A percentile compares a stretch with the other conserved stretches of the same genome.
Evolutionary conservation across 305 asterid genomes (phyloP).

Genomic region (Fraxinus sp.): DNA sequence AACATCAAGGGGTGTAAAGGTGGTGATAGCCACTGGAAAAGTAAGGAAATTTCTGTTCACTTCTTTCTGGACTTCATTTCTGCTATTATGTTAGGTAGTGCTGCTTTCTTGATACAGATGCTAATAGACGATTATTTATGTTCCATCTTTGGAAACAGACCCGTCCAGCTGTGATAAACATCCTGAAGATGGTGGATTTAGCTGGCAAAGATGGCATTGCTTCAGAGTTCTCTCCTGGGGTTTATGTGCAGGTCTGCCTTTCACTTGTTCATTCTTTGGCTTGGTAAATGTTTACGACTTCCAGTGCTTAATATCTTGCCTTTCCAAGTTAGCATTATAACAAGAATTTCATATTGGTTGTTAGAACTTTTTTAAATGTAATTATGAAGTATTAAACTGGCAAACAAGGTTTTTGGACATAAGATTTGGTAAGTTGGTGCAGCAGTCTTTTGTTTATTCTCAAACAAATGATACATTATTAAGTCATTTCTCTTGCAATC

Average conservation of each 20-base stretch:
- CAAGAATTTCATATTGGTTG: conserved; percentile 9
- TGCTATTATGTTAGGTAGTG: conserved; percentile 22
- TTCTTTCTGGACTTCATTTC: conserved; percentile 16
- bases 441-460: not conserved
- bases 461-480: not conserved
- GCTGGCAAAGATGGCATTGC: conserved; percentile 76
- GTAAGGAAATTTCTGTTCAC: conserved; percentile 36
- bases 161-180: conserved; percentile 77
- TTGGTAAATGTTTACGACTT: not conserved
- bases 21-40: conserved; percentile 97
- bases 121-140: conserved; percentile 24
- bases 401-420: not conserved
- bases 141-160: conserved; percentile 48
- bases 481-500: not conserved
- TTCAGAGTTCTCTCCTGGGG: conserved; percentile 87
- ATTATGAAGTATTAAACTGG: conserved; percentile 5
- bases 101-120: conserved; percentile 21
- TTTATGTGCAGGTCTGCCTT: conserved; percentile 76
- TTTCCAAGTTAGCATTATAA: conserved; percentile 8
- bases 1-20: conserved; percentile 84
- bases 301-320: not conserved
- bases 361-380: not conserved
- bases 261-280: not conserved
- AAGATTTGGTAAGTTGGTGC: not conserved
- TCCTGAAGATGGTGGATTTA: conserved; percentile 70